These are phyloP conservation scores for Tephrocybe sp. DNA, from an alignment of 768 basidiomycete species.

Conservation along the genomic window DNA sequence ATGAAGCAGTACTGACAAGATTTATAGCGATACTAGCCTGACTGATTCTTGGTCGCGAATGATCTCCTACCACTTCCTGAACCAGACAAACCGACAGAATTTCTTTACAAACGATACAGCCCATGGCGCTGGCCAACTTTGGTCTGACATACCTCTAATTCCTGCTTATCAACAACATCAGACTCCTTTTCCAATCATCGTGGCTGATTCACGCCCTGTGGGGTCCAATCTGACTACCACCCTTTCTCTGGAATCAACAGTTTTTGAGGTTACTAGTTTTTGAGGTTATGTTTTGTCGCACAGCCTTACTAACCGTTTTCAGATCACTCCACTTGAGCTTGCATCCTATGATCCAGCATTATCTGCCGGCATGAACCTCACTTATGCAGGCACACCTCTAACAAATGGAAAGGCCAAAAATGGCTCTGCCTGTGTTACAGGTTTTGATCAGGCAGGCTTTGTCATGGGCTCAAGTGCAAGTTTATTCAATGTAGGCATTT, in stretches of 20 bases:
- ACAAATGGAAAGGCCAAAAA: conserved; percentile 53
- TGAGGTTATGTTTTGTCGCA: background rate
- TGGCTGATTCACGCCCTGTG: conserved; percentile 50
- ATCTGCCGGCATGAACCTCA: conserved; percentile 65
- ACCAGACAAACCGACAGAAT: conserved; percentile 54
- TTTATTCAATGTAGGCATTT: conserved; percentile 52
- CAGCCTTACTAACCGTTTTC: background rate
- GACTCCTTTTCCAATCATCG: conserved; percentile 68
- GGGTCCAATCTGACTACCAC: conserved; percentile 39
- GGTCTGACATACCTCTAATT: conserved; percentile 54
- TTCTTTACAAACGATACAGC: conserved; percentile 57
- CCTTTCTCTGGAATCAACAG: conserved; percentile 40
- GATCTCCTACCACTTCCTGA: conserved; percentile 73
- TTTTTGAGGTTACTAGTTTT: conserved; percentile 54
- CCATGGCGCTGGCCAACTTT: conserved; percentile 74
- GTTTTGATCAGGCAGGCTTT: conserved; percentile 74
- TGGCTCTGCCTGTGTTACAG: conserved; percentile 60
- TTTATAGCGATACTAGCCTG: conserved; percentile 55
- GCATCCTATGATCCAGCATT: conserved; percentile 74
- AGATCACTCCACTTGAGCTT: conserved; percentile 65
- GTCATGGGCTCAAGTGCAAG: conserved; percentile 74
- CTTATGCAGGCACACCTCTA: conserved; percentile 64
- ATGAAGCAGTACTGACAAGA: background rate
- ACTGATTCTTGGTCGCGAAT: conserved; percentile 65
- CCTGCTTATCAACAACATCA: conserved; percentile 46